Evolutionary conservation across 495 filamentous ascomycete species (phyloP), one percentile per base, ranked within the genome.

Genomic region (Aspergillus bertholletiae): DNA sequence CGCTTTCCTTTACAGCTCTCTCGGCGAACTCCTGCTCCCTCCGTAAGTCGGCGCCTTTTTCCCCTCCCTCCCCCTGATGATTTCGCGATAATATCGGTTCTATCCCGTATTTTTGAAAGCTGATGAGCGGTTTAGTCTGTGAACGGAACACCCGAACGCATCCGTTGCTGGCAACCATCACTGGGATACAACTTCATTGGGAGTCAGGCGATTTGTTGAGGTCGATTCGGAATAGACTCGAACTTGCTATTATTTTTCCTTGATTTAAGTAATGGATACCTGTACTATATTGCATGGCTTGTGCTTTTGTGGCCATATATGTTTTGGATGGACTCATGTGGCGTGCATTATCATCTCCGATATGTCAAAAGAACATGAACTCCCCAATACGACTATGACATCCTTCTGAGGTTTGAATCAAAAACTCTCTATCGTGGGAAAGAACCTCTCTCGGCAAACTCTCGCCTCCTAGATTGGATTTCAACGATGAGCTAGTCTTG

Each of bases 11-110:
- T 78, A 85, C 64, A 88, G 84, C 74, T 84, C 82, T 63, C 87
- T 85, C 80, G 80, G 80, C 79, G 87, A 89, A 74, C 76, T 86
- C 64, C 75, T 91, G 53, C 77, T 89, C 51, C 87, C 88, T 62
- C 84, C 85, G 84, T 91, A 72, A 80, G 81, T 78, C 58, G 50
- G 18, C 35, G 24, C 30, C 9, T 34, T n/a, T 5, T 15, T 18
- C 21, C n/a, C 43, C 23, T 17, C 45, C 18, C 12, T 43, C n/a
- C 6, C 40, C 7, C 15, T n/a, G n/a, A n/a, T n/a, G 26, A 5
- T 35, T 13, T 17, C 22, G 34, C 32, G 6, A 37, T 44, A 3
- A 12, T 43, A 7, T 22, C 39, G 18, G 30, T 46, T 30, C 17
- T 47, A 22, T 30, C 43, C 2, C 20, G 12, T 12, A 2, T 13